Base-by-base conservation (phyloP, 495 filamentous ascomycete genomes). In the Neurospora sp. region DNA sequence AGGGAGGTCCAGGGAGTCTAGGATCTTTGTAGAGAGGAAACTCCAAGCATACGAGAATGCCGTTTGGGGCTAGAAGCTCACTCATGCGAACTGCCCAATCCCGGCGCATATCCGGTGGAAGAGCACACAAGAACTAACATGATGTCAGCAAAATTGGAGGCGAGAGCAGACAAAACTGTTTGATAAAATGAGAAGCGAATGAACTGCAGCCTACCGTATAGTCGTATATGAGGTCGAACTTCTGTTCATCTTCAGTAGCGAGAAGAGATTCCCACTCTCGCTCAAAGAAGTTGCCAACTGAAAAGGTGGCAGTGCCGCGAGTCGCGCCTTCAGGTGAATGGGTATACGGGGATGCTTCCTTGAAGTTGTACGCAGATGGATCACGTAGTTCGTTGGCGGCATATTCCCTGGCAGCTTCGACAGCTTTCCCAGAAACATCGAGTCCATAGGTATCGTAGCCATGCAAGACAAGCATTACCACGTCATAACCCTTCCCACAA, bases 181-280 rank as follows among this genome's bases (percentile, higher is more conserved):
- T 35, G 37, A 48, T 8, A 8, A 44, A 44, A 44, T n/a, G 42
- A 44, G 42, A 44, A n/a, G 42, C 16, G 16, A 8, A 44, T 17
- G 42, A 44, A 44, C 42, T 7, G 42, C 42, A 44, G 1, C 87
- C 74, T 82, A 92, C 91, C 20, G 92, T 94, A 78, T 93, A 93
- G 79, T 94, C 92, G 82, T 94, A 94, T 44, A 94, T 87, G 38
- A 94, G 75, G 79, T 94, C 91, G 82, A 93, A 93, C 9, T 77
- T 79, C 3, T 81, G 83, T 72, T 86, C 84, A 7, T 81, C 69
- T 6, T 71, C 42, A 1, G 17, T 76, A 35, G 82, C 80, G 40
- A 84, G 73, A 8, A 78, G 73, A 41, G 83, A 75, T 73, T 86
- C 76, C 88, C 91, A 94, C 12, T 83, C 87, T 75, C 89, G 84